Evolutionary conservation across 2,329 filamentous ascomycete species (phyloP).

Genomic region (Aspergillus tamarii): DNA sequence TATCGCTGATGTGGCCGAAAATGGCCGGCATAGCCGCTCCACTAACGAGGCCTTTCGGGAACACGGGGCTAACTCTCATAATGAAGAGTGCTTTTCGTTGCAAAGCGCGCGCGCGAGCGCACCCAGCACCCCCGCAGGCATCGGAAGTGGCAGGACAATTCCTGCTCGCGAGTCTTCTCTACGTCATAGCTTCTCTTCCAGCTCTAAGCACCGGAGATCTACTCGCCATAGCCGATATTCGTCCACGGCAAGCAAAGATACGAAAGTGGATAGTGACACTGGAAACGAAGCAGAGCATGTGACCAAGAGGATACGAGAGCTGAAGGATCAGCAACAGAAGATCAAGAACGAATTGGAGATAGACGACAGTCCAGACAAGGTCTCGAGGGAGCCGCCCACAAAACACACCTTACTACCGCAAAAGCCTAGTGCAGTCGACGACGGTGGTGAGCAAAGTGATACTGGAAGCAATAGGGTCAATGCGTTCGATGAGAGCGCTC

Average conservation of each 20-base stretch:
- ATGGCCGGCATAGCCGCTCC: constrained; percentile 29
- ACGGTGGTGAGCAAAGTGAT: not conserved
- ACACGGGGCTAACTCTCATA: constrained; percentile 24
- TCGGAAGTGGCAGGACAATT: constrained; percentile 58
- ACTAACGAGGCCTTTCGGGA: constrained; percentile 24
- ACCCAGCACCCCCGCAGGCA: constrained; percentile 37
- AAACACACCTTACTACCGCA: constrained; percentile 21
- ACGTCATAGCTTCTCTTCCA: constrained; percentile 56
- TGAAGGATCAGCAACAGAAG: constrained; percentile 60
- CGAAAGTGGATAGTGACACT: constrained; percentile 43
- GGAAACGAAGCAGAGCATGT: constrained; percentile 57
- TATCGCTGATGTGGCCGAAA: constrained; percentile 48
- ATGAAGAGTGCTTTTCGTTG: constrained; percentile 40
- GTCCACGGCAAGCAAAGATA: constrained; percentile 43
- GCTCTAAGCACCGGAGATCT: constrained; percentile 57
- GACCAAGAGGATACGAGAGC: constrained; percentile 59
- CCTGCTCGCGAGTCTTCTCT: constrained; percentile 71
- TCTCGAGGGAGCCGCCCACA: constrained; percentile 16
- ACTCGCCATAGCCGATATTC: constrained; percentile 48
- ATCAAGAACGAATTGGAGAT: constrained; percentile 54
- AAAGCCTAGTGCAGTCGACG: constrained; percentile 6
- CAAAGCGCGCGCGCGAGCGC: constrained; percentile 30
- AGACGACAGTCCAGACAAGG: constrained; percentile 36
- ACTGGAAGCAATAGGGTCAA: constrained; percentile 7
- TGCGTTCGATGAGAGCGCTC: constrained; percentile 64